These are phyloP conservation scores for Xylaria castorea DNA, from an alignment of 495 filamentous ascomycete species.

Conservation along the genomic window DNA sequence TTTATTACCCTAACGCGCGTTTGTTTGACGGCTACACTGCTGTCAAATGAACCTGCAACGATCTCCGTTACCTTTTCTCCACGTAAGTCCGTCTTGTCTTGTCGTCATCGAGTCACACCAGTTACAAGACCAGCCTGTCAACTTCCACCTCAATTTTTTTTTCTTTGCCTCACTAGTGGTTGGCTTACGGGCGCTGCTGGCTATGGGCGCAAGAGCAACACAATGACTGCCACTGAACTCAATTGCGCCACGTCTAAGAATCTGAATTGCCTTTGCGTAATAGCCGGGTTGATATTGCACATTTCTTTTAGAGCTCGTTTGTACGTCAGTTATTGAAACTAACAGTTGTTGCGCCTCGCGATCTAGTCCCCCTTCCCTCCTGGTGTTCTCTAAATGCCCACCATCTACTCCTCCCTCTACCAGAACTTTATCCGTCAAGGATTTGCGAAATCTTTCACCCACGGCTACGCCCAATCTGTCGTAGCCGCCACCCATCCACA, in stretches of 20 bases:
- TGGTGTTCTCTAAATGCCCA: slow-evolving; percentile 66
- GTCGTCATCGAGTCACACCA: slow-evolving; percentile 22
- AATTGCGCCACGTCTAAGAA: not conserved
- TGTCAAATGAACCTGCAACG: slow-evolving; percentile 76
- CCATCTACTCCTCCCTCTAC: slow-evolving; percentile 63
- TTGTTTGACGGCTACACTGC: slow-evolving; percentile 67
- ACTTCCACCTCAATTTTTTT: not conserved
- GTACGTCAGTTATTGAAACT: not conserved
- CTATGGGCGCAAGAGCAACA: not conserved
- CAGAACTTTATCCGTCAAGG: slow-evolving; percentile 95
- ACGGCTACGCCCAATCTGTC: slow-evolving; percentile 97
- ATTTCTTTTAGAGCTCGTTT: not conserved
- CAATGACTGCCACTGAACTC: not conserved
- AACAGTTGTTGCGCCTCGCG: slow-evolving; percentile 7
- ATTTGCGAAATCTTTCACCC: slow-evolving; percentile 93
- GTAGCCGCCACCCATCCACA: slow-evolving; percentile 89
- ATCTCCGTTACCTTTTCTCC: slow-evolving; percentile 49
- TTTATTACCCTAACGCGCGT: slow-evolving; percentile 57
- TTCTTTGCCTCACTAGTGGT: not conserved
- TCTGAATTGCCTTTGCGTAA: not conserved
- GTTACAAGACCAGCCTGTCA: slow-evolving; percentile 15
- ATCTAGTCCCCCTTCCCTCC: slow-evolving; percentile 47
- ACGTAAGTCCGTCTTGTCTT: slow-evolving; percentile 47
- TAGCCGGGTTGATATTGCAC: not conserved
- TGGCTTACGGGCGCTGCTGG: not conserved